A percentile compares a stretch with the other conserved stretches of the same genome.
Conservation (phyloP, 768 basidiomycete genomes). For the Phlebiopsis flavidoalba region DNA sequence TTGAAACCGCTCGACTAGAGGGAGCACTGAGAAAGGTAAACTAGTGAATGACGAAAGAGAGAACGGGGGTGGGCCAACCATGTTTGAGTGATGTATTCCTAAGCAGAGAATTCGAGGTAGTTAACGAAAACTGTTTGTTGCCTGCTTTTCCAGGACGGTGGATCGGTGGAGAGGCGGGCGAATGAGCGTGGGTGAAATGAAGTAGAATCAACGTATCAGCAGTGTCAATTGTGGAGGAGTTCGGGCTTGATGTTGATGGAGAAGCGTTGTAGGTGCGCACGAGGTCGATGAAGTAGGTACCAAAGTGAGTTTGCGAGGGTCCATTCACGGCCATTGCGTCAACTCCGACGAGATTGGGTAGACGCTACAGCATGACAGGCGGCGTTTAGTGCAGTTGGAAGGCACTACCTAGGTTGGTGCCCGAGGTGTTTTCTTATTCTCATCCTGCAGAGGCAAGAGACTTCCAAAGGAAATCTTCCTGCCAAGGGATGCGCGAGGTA, state of each 20-base stretch:
- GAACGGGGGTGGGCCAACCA: not conserved
- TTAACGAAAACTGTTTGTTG: not conserved
- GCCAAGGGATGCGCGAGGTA: constrained; percentile 38
- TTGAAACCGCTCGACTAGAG: not conserved
- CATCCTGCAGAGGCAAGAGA: constrained; percentile 33
- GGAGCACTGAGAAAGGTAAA: not conserved
- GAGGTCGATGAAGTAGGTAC: not conserved
- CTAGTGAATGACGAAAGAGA: not conserved
- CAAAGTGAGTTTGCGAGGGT: not conserved
- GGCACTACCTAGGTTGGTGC: constrained; percentile 57
- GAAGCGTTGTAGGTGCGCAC: not conserved
- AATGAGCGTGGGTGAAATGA: constrained; percentile 8
- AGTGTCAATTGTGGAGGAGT: not conserved
- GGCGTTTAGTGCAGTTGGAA: constrained; percentile 53
- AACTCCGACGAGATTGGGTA: not conserved
- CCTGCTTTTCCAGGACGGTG: not conserved
- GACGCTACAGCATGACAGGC: not conserved
- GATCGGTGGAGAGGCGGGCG: constrained; percentile 6
- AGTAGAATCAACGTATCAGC: constrained; percentile 5
- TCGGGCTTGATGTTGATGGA: constrained; percentile 8
- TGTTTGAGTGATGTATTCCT: constrained; percentile 2
- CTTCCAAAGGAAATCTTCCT: constrained; percentile 63
- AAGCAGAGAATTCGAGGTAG: constrained; percentile 4
- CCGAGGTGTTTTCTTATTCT: constrained; percentile 28
- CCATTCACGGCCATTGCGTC: not conserved